Evolutionary conservation across 176 grass and related monocot genomes (phyloP), one percentile per base, ranked within the genome.

Genomic region (Themeda triandra): DNA sequence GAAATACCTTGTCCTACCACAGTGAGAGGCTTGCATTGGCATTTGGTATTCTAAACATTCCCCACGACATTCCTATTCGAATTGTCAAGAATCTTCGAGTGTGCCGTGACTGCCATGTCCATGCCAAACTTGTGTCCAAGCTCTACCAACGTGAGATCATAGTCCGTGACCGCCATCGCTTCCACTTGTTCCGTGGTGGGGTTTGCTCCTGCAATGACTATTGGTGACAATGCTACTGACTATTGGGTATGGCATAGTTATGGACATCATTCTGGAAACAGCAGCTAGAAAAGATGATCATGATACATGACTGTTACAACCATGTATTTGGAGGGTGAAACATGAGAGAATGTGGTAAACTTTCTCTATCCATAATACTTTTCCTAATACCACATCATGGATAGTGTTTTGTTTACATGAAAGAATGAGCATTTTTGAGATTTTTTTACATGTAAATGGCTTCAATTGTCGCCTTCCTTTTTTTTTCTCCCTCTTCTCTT

Each of bases 151-250:
- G 75, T 39, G 84, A 86, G 71, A 86, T 89, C 77, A 83, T 86
- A 3, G 10, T 90, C 37, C 45, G 76, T 32, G 76, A 84, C 37
- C 44, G 87, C 10, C 81, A 80, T 66, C 77, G 72, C 58, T 89
- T 89, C 59, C 82, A 80, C 25, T 41, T 75, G 76, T 89, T 89
- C 35, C 69, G 6, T 73, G 81, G 75, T 58, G 87, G 82, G 30
- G 69, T 60, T 24, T 89, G 87, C 48, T 85, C 77, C 53, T 89
- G 77, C 76, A 89, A 85, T 63, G 87, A 85, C 77, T 85, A 69
- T 30, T 85, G 82, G 82, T 89, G 82, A 85, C 45, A 80, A 13
- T 68, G 6, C 14, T 27, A 63, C 21, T 73, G 42, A 31, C 36
- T 42, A 32, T 35, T 15, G 11, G 41, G 13, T 21, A 41, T 58